Evolutionary conservation across 1,284 basidiomycete genomes (phyloP), one percentile per base, ranked within the genome.

Genomic region (Ustilago cynodontis): DNA sequence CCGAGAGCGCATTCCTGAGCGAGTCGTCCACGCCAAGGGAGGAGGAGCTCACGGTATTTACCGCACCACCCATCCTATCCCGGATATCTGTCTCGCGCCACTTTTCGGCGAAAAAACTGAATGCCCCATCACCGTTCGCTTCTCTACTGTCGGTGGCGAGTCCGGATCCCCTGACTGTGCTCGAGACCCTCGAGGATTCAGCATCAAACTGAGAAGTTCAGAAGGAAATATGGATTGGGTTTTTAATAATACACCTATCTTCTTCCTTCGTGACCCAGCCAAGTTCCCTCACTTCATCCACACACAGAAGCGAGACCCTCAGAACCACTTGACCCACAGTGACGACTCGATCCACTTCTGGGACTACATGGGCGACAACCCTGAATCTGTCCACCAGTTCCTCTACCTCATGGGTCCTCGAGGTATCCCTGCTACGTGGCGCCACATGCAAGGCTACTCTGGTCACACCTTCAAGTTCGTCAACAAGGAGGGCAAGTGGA

Each of bases 1-100:
- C 65, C 77, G 80, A 4, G 83, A 85, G 65, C 77, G 83, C n/a
- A 83, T 85, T 52, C 83, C 83, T 31, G 83, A 85, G 60, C 78
- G 83, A 7, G 80, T 85, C 24, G 80, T 83, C 37, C 80, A 82
- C 45, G 80, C 80, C 55, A 80, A 80, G 64, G 81, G 80, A 9
- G 79, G 66, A 13, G 80, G 80, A 39, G 82, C 82, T 11, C 82
- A 83, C 54, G 80, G 82, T 20, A 43, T 65, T 41, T 82, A 76
- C 59, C 61, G 65, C 18, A 67, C 73, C 53, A 83, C 81, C 8
- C 71, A 80, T 52, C 67, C 70, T 11, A 80, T 80, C 68, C 69
- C 76, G 10, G 62, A 79, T 26, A 43, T 80, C 18, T 71, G 65
- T 41, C 26, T 65, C 4, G 77, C 79, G 53, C 52, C 68, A 29